Conservation (phyloP, 345 rosid species). For the Salix suchowensis region DNA sequence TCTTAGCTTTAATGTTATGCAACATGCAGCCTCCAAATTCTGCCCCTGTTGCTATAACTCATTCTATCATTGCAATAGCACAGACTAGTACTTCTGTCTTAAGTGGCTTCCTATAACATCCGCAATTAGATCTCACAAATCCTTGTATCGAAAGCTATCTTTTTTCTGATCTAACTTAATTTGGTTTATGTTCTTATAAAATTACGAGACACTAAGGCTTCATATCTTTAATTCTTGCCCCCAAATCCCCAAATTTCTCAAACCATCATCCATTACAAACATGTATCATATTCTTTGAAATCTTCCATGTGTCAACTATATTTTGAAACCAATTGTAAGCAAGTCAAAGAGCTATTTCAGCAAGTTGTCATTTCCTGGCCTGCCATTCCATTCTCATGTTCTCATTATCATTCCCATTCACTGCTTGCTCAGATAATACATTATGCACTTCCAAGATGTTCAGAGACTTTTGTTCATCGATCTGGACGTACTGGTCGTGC, state of each 20-base stretch:
- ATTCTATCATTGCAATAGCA: not conserved
- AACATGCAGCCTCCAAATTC: not conserved
- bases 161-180: not conserved
- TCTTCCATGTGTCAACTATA: not conserved
- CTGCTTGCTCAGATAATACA: slow-evolving; percentile 56
- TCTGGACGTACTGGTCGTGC: slow-evolving; percentile 99
- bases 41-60: not conserved
- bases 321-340: not conserved
- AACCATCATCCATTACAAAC: not conserved
- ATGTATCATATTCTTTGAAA: not conserved
- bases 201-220: not conserved
- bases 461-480: slow-evolving; percentile 96
- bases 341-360: not conserved
- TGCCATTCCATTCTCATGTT: not conserved
- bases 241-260: not conserved
- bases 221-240: not conserved
- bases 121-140: not conserved
- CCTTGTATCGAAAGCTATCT: not conserved
- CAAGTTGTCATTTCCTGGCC: not conserved
- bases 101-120: not conserved
- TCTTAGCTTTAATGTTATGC: not conserved
- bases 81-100: not conserved
- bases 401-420: not conserved
- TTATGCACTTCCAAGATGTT: slow-evolving; percentile 80
- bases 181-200: not conserved